These are phyloP conservation scores for Inga leiocalycina DNA, from an alignment of 306 rosid genomes.

Conservation along the genomic window DNA sequence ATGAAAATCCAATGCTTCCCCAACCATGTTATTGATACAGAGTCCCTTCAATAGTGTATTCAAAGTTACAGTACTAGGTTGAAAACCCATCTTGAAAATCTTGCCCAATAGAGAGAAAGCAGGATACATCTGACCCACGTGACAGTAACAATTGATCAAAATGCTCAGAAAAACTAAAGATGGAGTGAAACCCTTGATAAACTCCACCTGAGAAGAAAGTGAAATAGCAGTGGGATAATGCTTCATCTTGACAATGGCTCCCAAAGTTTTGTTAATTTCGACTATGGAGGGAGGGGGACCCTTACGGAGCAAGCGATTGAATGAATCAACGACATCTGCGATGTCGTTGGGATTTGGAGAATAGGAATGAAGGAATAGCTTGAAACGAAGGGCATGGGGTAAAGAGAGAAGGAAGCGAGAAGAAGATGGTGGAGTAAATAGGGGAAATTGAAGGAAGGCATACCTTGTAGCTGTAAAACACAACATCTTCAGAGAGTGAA, in stretches of 20 bases:
- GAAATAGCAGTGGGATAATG: background rate
- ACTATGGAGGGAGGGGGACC: background rate
- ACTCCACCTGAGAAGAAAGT: background rate
- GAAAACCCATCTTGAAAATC: background rate
- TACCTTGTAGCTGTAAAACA: background rate
- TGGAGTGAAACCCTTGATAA: background rate
- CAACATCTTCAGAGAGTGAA: background rate
- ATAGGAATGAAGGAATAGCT: background rate
- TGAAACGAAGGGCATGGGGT: background rate
- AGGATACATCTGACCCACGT: background rate
- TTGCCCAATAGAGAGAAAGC: background rate
- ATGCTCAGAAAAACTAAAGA: background rate
- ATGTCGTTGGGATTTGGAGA: background rate
- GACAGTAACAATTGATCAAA: background rate
- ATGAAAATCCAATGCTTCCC: background rate
- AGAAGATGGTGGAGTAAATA: background rate
- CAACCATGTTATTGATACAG: background rate
- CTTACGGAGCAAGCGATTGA: background rate
- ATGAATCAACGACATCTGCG: background rate
- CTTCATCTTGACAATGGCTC: background rate
- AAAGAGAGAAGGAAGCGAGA: background rate
- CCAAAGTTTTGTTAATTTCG: background rate
- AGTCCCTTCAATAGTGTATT: background rate
- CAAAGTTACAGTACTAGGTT: background rate
- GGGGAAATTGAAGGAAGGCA: background rate